Percentiles rank a stretch among this genome's conserved stretches.
These are phyloP conservation scores for Aspergillus eucalypticola DNA, from an alignment of 2,329 filamentous ascomycete genomes.

Conservation along the genomic window DNA sequence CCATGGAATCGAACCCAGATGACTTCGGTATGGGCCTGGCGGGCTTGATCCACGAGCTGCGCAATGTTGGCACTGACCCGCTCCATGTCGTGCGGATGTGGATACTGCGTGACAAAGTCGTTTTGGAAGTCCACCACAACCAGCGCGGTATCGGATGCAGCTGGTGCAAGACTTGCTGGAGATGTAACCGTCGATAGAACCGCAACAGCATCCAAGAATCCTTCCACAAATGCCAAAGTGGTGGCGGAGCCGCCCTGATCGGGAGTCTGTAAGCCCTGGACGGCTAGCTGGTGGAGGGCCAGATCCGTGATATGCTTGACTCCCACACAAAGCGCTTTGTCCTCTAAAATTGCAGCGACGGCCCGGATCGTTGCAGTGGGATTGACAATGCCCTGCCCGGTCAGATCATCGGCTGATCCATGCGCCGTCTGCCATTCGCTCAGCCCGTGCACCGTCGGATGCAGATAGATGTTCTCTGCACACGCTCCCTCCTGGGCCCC, in stretches of 20 bases:
- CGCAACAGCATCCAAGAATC: neutral
- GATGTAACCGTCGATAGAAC: neutral
- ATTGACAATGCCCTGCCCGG: too few relatives aligned
- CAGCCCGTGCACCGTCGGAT: too few relatives aligned
- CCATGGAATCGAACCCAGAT: neutral
- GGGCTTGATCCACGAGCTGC: neutral
- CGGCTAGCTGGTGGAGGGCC: neutral
- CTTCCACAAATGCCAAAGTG: neutral
- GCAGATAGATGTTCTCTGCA: too few relatives aligned
- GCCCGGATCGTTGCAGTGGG: too few relatives aligned
- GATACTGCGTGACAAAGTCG: neutral
- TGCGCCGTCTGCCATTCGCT: too few relatives aligned
- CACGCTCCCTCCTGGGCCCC: too few relatives aligned
- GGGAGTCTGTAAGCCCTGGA: neutral
- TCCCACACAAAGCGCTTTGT: neutral
- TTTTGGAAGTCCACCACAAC: conserved; percentile 11
- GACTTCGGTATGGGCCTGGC: neutral
- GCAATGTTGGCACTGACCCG: conserved; percentile 1
- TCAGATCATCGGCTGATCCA: too few relatives aligned
- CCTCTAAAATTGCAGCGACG: neutral
- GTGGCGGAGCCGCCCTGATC: neutral
- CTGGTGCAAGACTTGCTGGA: neutral
- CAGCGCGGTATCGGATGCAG: neutral
- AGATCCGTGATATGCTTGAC: neutral
- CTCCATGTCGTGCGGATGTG: neutral